Conservation (phyloP, 2,329 filamentous ascomycete genomes). For the Cladobotryum mycophilum region DNA sequence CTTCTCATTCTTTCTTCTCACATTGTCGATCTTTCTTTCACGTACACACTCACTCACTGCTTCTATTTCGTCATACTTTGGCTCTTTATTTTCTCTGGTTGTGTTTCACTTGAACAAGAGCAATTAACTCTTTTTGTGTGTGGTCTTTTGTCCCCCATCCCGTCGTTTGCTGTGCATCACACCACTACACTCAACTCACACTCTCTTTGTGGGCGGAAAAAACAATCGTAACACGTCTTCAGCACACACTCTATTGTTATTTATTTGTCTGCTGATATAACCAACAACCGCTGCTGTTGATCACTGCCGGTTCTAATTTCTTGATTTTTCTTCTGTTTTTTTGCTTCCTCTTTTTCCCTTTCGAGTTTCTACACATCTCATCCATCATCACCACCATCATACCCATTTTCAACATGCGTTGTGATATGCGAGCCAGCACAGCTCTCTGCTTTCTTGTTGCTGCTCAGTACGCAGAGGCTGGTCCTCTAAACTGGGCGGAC, state of each 20-base stretch:
- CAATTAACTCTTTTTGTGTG: not conserved
- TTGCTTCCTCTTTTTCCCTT: not conserved
- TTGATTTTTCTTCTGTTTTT: not conserved
- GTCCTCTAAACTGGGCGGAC: conserved; percentile 29
- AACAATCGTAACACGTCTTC: not conserved
- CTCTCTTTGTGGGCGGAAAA: conserved; percentile 5
- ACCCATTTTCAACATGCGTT: conserved; percentile 17
- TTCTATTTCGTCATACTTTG: not conserved
- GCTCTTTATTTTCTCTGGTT: not conserved
- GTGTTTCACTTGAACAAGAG: not conserved
- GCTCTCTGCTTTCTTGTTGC: conserved; percentile 23
- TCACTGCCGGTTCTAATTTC: not conserved
- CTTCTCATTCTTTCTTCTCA: conserved; percentile 12
- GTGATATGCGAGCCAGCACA: conserved; percentile 14
- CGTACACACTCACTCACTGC: not conserved
- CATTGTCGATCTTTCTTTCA: conserved; percentile 14
- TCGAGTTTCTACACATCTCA: not conserved
- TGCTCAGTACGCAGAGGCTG: conserved; percentile 27
- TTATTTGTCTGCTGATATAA: not conserved
- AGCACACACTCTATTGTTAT: not conserved
- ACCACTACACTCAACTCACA: not conserved
- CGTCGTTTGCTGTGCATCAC: too few species aligned
- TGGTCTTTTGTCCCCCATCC: not conserved
- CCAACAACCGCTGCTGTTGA: not conserved
- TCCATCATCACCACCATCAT: not conserved